A percentile compares a stretch with the other conserved stretches of the same genome.
Conservation (phyloP, 2,329 filamentous ascomycete species). For the Monosporascus sp. region DNA sequence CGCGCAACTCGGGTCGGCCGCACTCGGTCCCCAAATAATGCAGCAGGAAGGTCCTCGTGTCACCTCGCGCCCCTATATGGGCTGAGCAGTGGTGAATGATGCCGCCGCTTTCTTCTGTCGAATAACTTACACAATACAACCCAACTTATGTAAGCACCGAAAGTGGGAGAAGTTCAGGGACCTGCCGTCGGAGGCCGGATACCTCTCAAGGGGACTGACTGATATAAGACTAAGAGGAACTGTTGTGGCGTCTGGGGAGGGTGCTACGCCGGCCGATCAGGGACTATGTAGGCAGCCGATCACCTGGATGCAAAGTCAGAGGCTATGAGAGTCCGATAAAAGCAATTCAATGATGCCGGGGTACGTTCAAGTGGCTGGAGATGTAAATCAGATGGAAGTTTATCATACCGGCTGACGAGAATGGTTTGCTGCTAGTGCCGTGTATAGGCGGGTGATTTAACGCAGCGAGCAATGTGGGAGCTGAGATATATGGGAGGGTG, state of each 20-base stretch:
- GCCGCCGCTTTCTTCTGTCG: neutral
- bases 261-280: neutral
- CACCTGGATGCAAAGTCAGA: neutral
- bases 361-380: neutral
- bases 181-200: neutral
- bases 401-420: neutral
- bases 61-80: constrained; percentile 10
- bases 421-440: too few relatives aligned
- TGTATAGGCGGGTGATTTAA: too few relatives aligned
- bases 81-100: constrained; percentile 3
- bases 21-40: constrained; percentile 12
- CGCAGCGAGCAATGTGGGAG: too few relatives aligned
- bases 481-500: too few relatives aligned
- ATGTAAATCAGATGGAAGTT: neutral
- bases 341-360: neutral
- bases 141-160: neutral
- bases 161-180: neutral
- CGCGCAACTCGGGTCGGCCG: constrained; percentile 14
- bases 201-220: neutral
- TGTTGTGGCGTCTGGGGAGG: neutral
- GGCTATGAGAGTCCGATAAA: neutral
- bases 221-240: neutral
- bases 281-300: neutral
- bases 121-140: neutral
- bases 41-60: constrained; percentile 8